phyloP scores from a whole-genome alignment of 1,284 basidiomycete genomes.

The Rhodotorula sp. region DNA sequence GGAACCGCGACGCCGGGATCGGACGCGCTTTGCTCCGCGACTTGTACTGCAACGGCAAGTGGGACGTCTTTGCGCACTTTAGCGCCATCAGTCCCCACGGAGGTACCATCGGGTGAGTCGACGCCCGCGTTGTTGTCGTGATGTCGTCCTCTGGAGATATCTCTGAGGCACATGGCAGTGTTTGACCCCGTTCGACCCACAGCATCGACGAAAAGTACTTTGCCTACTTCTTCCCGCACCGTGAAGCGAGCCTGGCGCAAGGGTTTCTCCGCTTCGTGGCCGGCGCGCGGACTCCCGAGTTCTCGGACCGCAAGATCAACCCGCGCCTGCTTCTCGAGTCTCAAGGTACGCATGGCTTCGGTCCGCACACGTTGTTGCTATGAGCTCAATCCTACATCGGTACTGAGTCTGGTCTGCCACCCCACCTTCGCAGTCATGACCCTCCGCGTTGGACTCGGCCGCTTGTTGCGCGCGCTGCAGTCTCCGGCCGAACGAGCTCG shows the following conservation, averaged over 20 bases:
- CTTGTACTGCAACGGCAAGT: slow-evolving; percentile 77
- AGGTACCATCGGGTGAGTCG: slow-evolving; percentile 71
- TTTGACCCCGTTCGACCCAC: no score
- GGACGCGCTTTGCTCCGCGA: slow-evolving; percentile 75
- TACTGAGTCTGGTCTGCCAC: background rate
- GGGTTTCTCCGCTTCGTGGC: slow-evolving; percentile 82
- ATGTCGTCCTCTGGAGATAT: no score
- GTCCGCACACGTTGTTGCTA: background rate
- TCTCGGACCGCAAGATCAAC: slow-evolving; percentile 76
- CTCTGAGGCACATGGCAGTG: no score
- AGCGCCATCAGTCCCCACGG: slow-evolving; percentile 80
- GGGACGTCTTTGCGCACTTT: slow-evolving; percentile 78
- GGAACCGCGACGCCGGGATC: slow-evolving; percentile 71
- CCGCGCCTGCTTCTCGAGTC: slow-evolving; percentile 55
- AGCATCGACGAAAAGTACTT: slow-evolving; percentile 83
- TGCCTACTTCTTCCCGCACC: slow-evolving; percentile 77
- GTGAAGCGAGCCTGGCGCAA: slow-evolving; percentile 67
- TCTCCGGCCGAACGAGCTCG: background rate
- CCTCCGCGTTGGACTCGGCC: slow-evolving; percentile 22
- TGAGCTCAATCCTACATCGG: background rate
- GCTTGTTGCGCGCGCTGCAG: slow-evolving; percentile 13
- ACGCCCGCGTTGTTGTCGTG: background rate
- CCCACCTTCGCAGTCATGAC: slow-evolving; percentile 15
- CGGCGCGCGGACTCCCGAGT: slow-evolving; percentile 76
- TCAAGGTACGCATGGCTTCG: slow-evolving; percentile 14